Evolutionary conservation across 352 stramenopile genomes (phyloP), one percentile per base, ranked within the genome.

Genomic region (Phytophthora melonis): DNA sequence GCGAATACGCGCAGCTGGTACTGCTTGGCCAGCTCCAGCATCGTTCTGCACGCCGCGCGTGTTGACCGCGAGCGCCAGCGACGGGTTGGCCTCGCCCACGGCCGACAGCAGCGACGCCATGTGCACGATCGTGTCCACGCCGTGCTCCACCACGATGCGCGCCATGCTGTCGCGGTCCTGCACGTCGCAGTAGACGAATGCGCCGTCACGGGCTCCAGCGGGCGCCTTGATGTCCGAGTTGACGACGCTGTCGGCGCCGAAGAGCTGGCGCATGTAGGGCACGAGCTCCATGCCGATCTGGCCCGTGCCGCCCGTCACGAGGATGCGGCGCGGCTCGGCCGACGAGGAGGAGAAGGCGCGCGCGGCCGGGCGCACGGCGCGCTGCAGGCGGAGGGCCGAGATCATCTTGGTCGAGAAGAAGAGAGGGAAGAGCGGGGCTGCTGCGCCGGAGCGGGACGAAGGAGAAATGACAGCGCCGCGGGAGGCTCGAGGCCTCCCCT

Each of bases 91-190:
- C 75, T 98, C 93, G 36, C 93, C 93, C 34, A 97, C 81, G 25
- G 93, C 93, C 52, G 88, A 97, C 30, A 98, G 79, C 64, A 98
- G 72, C 64, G 93, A 96, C 58, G 91, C 93, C 76, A 98, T 92
- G 85, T 98, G 93, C 45, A 98, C 84, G 58, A 98, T 95, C 25
- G 86, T 96, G 79, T 95, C 84, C 14, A 98, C 77, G 58, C 87
- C 89, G 32, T 98, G 83, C 78, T 98, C 93, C 3, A 94, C 65
- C 45, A 97, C 88, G 53, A 98, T 93, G 18, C 92, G 89, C 25
- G 82, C 84, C 25, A 98, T 79, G 21, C 77, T 81, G 58, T 93
- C 84, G 47, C 77, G 76, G 80, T 94, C 89, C 68, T 91, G 80
- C 50, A 95, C 89, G 65, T 95, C 87, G 70, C 89, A 95, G 79